These are phyloP conservation scores for Aegle marmelos DNA, from an alignment of 345 rosid genomes.

Conservation along the genomic window DNA sequence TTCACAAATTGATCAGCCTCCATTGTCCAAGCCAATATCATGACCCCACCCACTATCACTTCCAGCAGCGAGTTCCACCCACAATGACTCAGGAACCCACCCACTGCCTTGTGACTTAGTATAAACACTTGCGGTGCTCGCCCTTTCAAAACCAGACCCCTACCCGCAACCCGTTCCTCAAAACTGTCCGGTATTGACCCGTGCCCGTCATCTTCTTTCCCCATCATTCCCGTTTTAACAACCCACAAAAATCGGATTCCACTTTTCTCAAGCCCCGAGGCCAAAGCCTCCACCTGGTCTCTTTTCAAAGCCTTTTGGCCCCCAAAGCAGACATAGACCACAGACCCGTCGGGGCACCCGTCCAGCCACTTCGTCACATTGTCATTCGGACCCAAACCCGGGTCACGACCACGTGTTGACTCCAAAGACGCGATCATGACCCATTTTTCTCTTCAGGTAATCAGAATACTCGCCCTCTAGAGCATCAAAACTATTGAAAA, in stretches of 20 bases:
- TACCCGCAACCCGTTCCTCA: constrained; percentile 37
- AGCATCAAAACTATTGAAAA: constrained; percentile 45
- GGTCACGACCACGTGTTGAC: neutral
- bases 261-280: constrained; percentile 53
- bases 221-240: constrained; percentile 32
- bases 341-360: constrained; percentile 46
- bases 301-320: constrained; percentile 43
- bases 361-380: constrained; percentile 49
- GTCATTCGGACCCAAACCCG: neutral
- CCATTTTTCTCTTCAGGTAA: constrained; percentile 33
- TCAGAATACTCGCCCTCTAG: constrained; percentile 42
- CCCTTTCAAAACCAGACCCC: constrained; percentile 43
- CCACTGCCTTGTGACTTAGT: constrained; percentile 52
- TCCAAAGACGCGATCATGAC: constrained; percentile 43
- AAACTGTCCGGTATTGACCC: constrained; percentile 42
- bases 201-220: constrained; percentile 12
- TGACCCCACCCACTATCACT: constrained; percentile 46
- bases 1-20: constrained; percentile 64
- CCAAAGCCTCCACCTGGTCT: constrained; percentile 52
- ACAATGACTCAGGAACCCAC: constrained; percentile 65
- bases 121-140: constrained; percentile 62
- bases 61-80: constrained; percentile 82
- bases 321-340: constrained; percentile 64
- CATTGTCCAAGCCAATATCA: constrained; percentile 69
- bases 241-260: constrained; percentile 58